A percentile compares a stretch with the other conserved stretches of the same genome.
Evolutionary conservation across 2,329 filamentous ascomycete genomes (phyloP).

Genomic region (Fusarium nisikadoi): DNA sequence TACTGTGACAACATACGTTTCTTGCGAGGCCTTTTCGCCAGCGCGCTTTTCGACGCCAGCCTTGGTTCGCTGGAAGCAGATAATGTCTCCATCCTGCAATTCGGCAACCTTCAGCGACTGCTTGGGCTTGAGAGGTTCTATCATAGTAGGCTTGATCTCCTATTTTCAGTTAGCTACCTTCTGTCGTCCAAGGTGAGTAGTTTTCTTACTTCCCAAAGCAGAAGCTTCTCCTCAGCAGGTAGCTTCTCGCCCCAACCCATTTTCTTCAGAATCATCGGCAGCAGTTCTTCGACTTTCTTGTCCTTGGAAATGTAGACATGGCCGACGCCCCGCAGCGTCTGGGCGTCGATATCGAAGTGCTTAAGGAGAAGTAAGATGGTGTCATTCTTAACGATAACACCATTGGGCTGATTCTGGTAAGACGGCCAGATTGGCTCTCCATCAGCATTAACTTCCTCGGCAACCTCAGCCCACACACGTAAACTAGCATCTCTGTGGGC

Average conservation of each 20-base stretch:
- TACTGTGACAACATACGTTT: conserved; percentile 44
- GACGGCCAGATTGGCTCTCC: conserved; percentile 79
- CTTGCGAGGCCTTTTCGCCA: conserved; percentile 46
- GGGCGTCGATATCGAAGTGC: conserved; percentile 83
- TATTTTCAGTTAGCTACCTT: conserved; percentile 42
- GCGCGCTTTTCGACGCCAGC: conserved; percentile 45
- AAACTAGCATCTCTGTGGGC: conserved; percentile 77
- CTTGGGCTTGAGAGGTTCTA: conserved; percentile 92
- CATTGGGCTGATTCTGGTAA: conserved; percentile 66
- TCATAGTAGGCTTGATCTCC: conserved; percentile 98
- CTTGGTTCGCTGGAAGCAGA: conserved; percentile 85
- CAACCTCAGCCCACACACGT: conserved; percentile 87
- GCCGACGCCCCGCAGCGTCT: conserved; percentile 79
- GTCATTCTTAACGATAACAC: conserved; percentile 68
- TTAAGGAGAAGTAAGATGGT: conserved; percentile 90
- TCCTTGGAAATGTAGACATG: conserved; percentile 89
- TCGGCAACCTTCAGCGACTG: conserved; percentile 90
- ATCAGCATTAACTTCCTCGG: conserved; percentile 71
- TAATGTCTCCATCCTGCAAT: conserved; percentile 95
- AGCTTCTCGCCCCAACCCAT: conserved; percentile 89
- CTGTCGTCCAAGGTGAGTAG: not conserved
- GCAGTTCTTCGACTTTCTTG: conserved; percentile 87
- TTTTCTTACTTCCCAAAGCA: conserved; percentile 78
- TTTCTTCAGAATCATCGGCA: conserved; percentile 78
- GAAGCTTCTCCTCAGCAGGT: conserved; percentile 67